Evolutionary conservation across 2,329 filamentous ascomycete genomes (phyloP), one percentile per base, ranked within the genome.

Genomic region (Diaporthe destruens): DNA sequence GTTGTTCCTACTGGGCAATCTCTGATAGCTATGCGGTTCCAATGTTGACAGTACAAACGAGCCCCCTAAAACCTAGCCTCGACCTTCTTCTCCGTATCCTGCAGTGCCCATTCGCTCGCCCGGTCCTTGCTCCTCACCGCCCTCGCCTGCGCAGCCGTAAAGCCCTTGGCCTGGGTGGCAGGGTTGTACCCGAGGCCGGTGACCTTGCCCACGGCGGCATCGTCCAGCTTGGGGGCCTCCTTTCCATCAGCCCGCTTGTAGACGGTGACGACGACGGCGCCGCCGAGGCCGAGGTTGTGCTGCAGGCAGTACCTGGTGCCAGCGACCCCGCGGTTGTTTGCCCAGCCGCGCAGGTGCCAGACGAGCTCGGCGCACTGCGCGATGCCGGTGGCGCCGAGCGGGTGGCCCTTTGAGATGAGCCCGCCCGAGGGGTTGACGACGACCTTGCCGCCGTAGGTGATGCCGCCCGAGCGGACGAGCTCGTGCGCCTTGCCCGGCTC

Each of bases 261-360:
- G 3, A 98, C 93, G 0, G 94, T 96, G 29, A 96, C 93, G 0
- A 98, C 95, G 1, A 91, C 95, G 3, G 95, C 96, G 70, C 96
- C 96, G 18, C 96, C 96, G 6, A 98, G 87, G 0, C 96, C 96
- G 1, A 98, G 87, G 80, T 98, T 98, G 81, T 98, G 96, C 85
- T 98, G 95, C 76, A 98, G 85, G 72, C 93, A 93, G 72, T 90
- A 90, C 74, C 85, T 89, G 0, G 95, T 96, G 72, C 87, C 87
- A 25, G 89, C 85, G 1, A 93, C 88, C 20, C 90, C 85, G 53
- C 96, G 89, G 86, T 98, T 98, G 83, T 96, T 98, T 25, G 96
- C 96, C 96, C 96, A 98, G 16, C 96, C 96, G 76, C 96, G 90
- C 77, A 98, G 87, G 80, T 98, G 96, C 96, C 96, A 98, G 36